phyloP scores from a whole-genome alignment of 257 asterid genomes.

The Penstemon davidsonii region DNA sequence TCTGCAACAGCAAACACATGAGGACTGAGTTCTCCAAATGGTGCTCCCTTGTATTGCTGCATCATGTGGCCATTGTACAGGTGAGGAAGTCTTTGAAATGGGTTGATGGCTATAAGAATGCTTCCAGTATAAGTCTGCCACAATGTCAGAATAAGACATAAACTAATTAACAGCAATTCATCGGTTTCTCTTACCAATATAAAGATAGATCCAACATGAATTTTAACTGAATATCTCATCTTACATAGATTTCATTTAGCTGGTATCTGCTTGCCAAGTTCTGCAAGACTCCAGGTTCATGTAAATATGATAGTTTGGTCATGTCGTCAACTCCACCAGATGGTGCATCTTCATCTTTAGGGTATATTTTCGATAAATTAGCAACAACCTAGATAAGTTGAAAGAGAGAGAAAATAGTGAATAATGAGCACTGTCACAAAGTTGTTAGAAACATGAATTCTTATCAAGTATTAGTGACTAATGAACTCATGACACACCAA shows the following conservation, averaged over 20 bases:
- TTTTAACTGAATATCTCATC: constrained; percentile 33
- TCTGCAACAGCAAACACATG: constrained; percentile 98
- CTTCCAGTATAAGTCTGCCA: constrained; percentile 98
- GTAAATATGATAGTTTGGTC: constrained; percentile 95
- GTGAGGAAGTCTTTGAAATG: constrained; percentile 97
- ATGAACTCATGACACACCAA: not conserved
- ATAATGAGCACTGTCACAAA: constrained; percentile 2
- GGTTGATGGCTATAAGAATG: constrained; percentile 97
- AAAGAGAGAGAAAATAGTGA: constrained; percentile 24
- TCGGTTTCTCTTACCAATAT: constrained; percentile 24
- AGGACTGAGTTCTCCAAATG: constrained; percentile 89
- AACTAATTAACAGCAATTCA: constrained; percentile 28
- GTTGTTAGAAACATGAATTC: constrained; percentile 1
- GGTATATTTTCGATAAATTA: constrained; percentile 60
- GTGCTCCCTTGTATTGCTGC: constrained; percentile 95
- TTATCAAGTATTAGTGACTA: not conserved
- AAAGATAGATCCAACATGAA: constrained; percentile 19
- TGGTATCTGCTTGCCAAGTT: constrained; percentile 84
- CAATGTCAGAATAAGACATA: constrained; percentile 34
- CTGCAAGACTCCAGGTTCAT: constrained; percentile 96
- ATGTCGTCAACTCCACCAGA: constrained; percentile 95
- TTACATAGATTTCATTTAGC: constrained; percentile 89
- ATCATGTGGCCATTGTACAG: constrained; percentile 81
- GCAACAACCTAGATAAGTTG: constrained; percentile 50
- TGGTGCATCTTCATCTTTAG: constrained; percentile 95